A percentile compares a stretch with the other conserved stretches of the same genome.
Conservation (phyloP, 495 filamentous ascomycete species). For the Delitschia confertaspora region DNA sequence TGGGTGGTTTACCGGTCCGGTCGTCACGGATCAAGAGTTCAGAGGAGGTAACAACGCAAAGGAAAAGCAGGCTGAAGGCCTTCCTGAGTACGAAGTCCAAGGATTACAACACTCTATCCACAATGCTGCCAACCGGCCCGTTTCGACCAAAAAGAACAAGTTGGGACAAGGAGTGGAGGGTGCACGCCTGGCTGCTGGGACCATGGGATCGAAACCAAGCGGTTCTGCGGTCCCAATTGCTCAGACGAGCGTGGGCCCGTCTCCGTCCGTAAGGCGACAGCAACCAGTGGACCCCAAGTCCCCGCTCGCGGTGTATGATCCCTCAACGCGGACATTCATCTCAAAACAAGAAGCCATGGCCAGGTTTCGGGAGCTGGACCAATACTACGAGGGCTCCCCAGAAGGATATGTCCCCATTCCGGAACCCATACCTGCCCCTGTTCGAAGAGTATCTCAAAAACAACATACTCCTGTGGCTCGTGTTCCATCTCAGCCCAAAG, state of each 20-base stretch:
- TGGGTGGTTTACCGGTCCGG: constrained; percentile 35
- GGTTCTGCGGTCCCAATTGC: constrained; percentile 32
- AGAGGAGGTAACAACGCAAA: constrained; percentile 5
- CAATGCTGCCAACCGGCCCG: constrained; percentile 42
- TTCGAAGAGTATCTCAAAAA: no score
- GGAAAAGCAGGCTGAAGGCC: constrained; percentile 8
- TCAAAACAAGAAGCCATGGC: constrained; percentile 21
- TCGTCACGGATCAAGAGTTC: constrained; percentile 13
- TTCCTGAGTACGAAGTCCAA: constrained; percentile 27
- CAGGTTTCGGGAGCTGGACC: background rate
- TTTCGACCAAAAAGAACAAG: constrained; percentile 48
- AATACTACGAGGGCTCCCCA: constrained; percentile 5
- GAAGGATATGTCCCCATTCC: no score
- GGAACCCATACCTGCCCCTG: no score
- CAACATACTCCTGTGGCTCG: no score
- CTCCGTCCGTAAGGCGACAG: constrained; percentile 5
- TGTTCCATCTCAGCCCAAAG: no score
- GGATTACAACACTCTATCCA: constrained; percentile 35
- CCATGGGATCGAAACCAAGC: constrained; percentile 32
- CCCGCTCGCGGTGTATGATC: constrained; percentile 24
- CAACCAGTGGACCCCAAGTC: constrained; percentile 22
- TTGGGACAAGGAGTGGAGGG: constrained; percentile 38
- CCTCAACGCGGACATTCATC: constrained; percentile 26
- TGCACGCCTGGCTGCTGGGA: constrained; percentile 35
- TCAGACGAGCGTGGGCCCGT: background rate